Evolutionary conservation across 2,329 filamentous ascomycete species (phyloP).

Genomic region (Gnomoniopsis smithogilvyi): DNA sequence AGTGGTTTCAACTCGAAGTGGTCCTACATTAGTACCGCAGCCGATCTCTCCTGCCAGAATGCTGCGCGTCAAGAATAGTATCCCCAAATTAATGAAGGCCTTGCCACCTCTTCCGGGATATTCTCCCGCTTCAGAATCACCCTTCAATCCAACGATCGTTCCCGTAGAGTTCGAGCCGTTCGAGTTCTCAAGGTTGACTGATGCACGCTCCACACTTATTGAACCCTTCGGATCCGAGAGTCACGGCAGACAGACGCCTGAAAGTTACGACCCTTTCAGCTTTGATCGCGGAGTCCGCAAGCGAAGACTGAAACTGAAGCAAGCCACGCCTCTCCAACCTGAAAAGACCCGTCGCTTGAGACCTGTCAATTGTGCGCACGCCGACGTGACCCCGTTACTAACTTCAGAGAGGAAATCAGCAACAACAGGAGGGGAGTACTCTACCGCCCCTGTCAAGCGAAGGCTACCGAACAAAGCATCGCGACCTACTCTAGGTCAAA

Average conservation of each 20-base stretch:
- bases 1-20: conserved; percentile 15
- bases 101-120: conserved; percentile 41
- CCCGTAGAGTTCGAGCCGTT: conserved; percentile 14
- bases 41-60: conserved; percentile 44
- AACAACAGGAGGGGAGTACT: conserved; percentile 6
- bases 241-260: background rate
- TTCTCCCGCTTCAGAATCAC: conserved; percentile 9
- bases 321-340: conserved; percentile 1
- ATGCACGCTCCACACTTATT: conserved; percentile 12
- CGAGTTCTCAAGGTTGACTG: conserved; percentile 15
- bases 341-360: background rate
- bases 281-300: conserved; percentile 14
- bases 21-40: conserved; percentile 41
- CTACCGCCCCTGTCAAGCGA: conserved; percentile 11
- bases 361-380: background rate
- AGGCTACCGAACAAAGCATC: conserved; percentile 14
- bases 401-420: background rate
- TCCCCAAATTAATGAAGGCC: conserved; percentile 51
- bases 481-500: background rate
- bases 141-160: conserved; percentile 2
- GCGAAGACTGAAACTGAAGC: conserved; percentile 15
- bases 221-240: background rate
- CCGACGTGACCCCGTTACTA: background rate
- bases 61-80: conserved; percentile 45
- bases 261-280: conserved; percentile 7